Evolutionary conservation across 208 protist genomes (phyloP).

Genomic region (Leishmania aethiopica): DNA sequence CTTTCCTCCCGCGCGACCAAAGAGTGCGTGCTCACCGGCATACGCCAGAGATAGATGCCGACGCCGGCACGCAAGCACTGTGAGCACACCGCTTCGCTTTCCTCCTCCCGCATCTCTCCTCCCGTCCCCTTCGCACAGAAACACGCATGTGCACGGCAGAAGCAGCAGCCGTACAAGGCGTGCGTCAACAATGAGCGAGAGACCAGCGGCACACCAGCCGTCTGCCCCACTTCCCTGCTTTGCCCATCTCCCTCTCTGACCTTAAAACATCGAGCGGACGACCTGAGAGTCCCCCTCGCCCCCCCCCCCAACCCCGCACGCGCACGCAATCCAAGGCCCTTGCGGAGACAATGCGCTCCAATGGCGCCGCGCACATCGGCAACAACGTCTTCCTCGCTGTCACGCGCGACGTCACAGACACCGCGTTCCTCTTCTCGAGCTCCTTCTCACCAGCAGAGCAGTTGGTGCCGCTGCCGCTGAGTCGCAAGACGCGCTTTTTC

Average conservation of each 20-base stretch:
- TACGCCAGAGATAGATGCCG: not conserved
- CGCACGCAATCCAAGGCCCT: not conserved
- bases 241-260: not conserved
- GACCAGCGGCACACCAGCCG: not conserved
- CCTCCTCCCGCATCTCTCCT: not conserved
- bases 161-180: not conserved
- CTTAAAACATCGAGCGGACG: not conserved
- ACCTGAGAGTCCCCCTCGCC: not conserved
- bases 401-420: constrained; percentile 44
- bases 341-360: constrained; percentile 65
- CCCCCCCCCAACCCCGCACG: not conserved
- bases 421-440: constrained; percentile 66
- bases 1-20: not conserved
- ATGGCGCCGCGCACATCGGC: constrained; percentile 77
- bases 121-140: not conserved
- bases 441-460: constrained; percentile 47
- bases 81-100: not conserved
- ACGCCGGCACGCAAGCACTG: too few relatives aligned
- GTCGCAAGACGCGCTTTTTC: constrained; percentile 25
- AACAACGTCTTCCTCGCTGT: constrained; percentile 80
- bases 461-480: constrained; percentile 36
- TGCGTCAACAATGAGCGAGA: not conserved
- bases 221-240: not conserved
- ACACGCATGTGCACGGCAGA: not conserved
- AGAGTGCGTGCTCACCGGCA: not conserved